These are phyloP conservation scores for Blastobotrys ciferrii DNA, from an alignment of 1,139 yeast species.

Conservation along the genomic window DNA sequence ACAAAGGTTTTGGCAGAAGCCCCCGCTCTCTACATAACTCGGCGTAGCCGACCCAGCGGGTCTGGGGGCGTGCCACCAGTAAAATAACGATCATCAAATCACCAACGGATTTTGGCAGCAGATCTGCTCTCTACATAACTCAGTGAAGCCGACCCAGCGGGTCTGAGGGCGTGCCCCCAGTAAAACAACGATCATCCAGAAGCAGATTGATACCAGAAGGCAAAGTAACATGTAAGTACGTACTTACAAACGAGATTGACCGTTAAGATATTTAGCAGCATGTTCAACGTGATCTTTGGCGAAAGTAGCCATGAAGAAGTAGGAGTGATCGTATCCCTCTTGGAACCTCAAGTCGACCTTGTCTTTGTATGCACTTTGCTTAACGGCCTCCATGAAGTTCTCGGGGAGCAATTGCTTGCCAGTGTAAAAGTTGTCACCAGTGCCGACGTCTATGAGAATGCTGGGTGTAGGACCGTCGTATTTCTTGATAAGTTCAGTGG, in stretches of 20 bases:
- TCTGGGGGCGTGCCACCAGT: too few species aligned
- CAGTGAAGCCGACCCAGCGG: too few species aligned
- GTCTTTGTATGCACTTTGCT: slow-evolving; percentile 59
- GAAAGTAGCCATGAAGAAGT: slow-evolving; percentile 79
- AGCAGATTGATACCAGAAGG: too few species aligned
- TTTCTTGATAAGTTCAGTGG: slow-evolving; percentile 62
- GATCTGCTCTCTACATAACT: too few species aligned
- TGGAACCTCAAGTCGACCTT: slow-evolving; percentile 57
- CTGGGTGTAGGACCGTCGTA: slow-evolving; percentile 54
- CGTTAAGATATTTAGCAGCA: slow-evolving; percentile 68
- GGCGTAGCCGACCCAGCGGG: too few species aligned
- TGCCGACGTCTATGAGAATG: slow-evolving; percentile 83
- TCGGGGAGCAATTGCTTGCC: slow-evolving; percentile 78
- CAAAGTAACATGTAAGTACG: too few species aligned
- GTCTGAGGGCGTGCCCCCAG: too few species aligned
- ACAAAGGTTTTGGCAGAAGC: too few species aligned
- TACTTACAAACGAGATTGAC: slow-evolving; percentile 1
- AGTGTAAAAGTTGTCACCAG: slow-evolving; percentile 65
- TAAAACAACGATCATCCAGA: too few species aligned
- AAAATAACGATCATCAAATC: too few species aligned
- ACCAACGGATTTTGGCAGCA: too few species aligned
- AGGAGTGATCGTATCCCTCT: slow-evolving; percentile 89
- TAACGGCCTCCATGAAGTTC: slow-evolving; percentile 62
- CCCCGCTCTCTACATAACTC: too few species aligned
- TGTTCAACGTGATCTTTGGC: slow-evolving; percentile 81